Conservation (phyloP, 345 rosid species). For the Alliaria petiolata region DNA sequence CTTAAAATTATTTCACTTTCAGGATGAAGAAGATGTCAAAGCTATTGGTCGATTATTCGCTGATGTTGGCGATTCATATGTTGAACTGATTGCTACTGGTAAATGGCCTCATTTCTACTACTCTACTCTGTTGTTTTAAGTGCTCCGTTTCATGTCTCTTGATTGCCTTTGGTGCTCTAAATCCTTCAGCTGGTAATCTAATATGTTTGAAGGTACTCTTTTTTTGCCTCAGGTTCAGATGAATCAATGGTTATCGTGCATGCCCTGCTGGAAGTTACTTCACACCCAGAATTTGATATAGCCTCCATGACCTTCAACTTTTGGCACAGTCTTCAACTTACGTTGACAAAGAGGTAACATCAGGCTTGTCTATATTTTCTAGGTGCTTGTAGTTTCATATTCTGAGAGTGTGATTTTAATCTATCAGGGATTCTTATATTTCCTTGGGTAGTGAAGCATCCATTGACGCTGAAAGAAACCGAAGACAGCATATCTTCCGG, state of each 20-base stretch:
- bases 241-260: constrained; percentile 87
- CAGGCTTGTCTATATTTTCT: constrained; percentile 11
- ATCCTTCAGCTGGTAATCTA: too few relatives aligned
- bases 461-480: constrained; percentile 76
- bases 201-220: constrained; percentile 14
- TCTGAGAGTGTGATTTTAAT: constrained; percentile 27
- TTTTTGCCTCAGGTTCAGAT: constrained; percentile 58
- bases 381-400: constrained; percentile 14
- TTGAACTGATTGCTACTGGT: constrained; percentile 95
- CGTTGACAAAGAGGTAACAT: constrained; percentile 70
- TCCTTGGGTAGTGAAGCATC: constrained; percentile 70
- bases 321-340: constrained; percentile 97
- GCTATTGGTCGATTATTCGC: constrained; percentile 97
- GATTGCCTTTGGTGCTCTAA: constrained; percentile 16
- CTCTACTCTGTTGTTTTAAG: constrained; percentile 4
- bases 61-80: constrained; percentile 97
- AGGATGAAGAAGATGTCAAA: constrained; percentile 99
- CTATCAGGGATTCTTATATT: constrained; percentile 64
- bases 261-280: constrained; percentile 86
- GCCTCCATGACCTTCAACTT: constrained; percentile 99
- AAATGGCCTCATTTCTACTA: constrained; percentile 13
- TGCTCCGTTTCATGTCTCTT: constrained; percentile 20
- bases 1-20: constrained; percentile 30
- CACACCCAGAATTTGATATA: constrained; percentile 92
- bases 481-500: constrained; percentile 70